Base-by-base conservation (phyloP, 2,329 filamentous ascomycete genomes). In the Berkeleyomyces basicola region DNA sequence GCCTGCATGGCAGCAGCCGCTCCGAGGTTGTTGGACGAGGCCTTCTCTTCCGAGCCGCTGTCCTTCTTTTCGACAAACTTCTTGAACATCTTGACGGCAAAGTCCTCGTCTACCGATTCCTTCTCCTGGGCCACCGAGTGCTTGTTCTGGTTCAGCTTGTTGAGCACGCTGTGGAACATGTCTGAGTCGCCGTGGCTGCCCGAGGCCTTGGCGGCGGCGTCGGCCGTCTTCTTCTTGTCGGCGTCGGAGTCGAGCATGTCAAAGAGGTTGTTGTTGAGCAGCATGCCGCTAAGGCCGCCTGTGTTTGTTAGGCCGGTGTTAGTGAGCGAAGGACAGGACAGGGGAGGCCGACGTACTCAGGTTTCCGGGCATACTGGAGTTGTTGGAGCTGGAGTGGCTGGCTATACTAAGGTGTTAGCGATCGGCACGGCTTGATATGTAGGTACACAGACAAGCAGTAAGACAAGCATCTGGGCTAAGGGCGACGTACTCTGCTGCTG, bases 1-100 rank as follows among this genome's bases (percentile, higher is more conserved):
- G 88, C 88, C 72, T 91, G 85, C 81, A 91, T 84, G 16, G 88
- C 90, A 65, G 88, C 88, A 61, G 91, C 85, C 68, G 78, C 75
- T 69, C 91, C 88, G 73, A 82, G 83, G 70, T 73, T 78, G 66
- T 72, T 73, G 59, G 78, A 75, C 63, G 80, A 76, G 44, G 78
- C 74, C 67, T 77, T 69, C 67, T 74, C 72, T 66, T 74, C 71
- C 42, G 76, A 72, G 62, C 77, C 73, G 36, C 77, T 74, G 16
- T 77, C 75, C 31, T 78, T 76, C 59, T 73, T 73, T 42, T 79
- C 81, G 70, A 90, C 95, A 69, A 86, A 82, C 64, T 86, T 79
- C 75, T 90, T 80, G 76, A 96, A 90, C 67, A 87, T 82, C 67
- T 81, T 77, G 31, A 92, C 81, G 16, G 87, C 86, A 65, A 88